Evolutionary conservation across 768 basidiomycete genomes (phyloP).

Genomic region (Daedaleopsis nitida): DNA sequence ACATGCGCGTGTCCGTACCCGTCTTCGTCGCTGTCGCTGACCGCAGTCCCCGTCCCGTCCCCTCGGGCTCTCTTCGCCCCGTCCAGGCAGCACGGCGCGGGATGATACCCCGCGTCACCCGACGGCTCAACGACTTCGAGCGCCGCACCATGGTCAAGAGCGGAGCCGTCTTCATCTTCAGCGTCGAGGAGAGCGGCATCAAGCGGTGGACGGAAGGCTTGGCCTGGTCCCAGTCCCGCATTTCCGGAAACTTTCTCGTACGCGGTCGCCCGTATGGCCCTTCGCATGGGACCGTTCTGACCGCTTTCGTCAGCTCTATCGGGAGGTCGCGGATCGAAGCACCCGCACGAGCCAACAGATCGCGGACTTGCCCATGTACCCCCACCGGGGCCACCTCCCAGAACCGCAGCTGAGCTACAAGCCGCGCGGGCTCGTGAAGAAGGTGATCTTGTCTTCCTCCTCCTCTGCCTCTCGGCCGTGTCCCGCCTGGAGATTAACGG

Average conservation of each 20-base stretch:
- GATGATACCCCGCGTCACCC: slow-evolving; percentile 79
- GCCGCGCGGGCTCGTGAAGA: slow-evolving; percentile 76
- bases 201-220: slow-evolving; percentile 84
- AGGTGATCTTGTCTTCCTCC: slow-evolving; percentile 44
- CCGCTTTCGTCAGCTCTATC: slow-evolving; percentile 61
- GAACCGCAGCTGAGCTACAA: slow-evolving; percentile 30
- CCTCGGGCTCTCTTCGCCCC: slow-evolving; percentile 6
- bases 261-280: slow-evolving; percentile 24
- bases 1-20: not conserved
- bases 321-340: slow-evolving; percentile 73
- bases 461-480: not conserved
- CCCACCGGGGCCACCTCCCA: slow-evolving; percentile 13
- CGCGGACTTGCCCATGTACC: slow-evolving; percentile 18
- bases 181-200: slow-evolving; percentile 86
- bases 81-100: slow-evolving; percentile 75
- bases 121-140: slow-evolving; percentile 83
- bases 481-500: not conserved
- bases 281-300: slow-evolving; percentile 4
- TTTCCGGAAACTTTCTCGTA: slow-evolving; percentile 84
- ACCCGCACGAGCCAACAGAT: slow-evolving; percentile 44
- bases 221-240: slow-evolving; percentile 83
- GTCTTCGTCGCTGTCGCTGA: not conserved
- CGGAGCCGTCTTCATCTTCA: slow-evolving; percentile 83
- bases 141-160: slow-evolving; percentile 52
- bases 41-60: not conserved